Conservation (phyloP, 2,329 filamentous ascomycete species). For the Monosporascus sp. region DNA sequence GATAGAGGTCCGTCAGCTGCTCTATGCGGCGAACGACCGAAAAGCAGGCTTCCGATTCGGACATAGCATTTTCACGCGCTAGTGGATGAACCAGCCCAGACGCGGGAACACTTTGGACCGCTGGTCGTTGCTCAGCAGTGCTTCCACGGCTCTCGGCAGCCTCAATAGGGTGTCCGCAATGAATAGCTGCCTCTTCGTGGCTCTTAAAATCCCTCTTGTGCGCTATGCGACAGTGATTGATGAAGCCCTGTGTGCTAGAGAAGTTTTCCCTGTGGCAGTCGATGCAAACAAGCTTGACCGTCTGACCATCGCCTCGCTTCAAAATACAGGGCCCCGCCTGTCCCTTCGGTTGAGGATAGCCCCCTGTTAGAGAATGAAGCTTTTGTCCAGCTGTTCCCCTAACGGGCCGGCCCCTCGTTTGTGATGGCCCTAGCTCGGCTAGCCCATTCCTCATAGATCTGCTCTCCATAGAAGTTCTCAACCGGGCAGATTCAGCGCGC, state of each 20-base stretch:
- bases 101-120: conserved; percentile 17
- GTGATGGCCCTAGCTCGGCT: conserved; percentile 42
- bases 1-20: conserved; percentile 47
- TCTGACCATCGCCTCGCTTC: conserved; percentile 77
- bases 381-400: conserved; percentile 53
- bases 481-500: conserved; percentile 34
- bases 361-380: conserved; percentile 63
- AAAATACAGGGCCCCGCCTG: conserved; percentile 78
- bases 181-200: conserved; percentile 86
- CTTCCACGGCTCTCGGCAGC: conserved; percentile 51
- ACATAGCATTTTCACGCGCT: conserved; percentile 50
- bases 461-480: conserved; percentile 55
- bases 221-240: conserved; percentile 96
- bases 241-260: conserved; percentile 95
- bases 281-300: conserved; percentile 84
- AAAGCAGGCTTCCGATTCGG: conserved; percentile 49
- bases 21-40: conserved; percentile 43
- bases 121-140: conserved; percentile 37
- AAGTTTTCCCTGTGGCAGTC: conserved; percentile 89
- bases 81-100: conserved; percentile 57
- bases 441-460: conserved; percentile 75
- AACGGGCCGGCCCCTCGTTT: conserved; percentile 44
- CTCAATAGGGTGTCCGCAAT: conserved; percentile 79
- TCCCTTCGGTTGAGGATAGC: conserved; percentile 69
- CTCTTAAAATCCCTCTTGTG: conserved; percentile 92